Conservation (phyloP, 1,139 yeast species). For the Scheffersomyces insectosa region DNA sequence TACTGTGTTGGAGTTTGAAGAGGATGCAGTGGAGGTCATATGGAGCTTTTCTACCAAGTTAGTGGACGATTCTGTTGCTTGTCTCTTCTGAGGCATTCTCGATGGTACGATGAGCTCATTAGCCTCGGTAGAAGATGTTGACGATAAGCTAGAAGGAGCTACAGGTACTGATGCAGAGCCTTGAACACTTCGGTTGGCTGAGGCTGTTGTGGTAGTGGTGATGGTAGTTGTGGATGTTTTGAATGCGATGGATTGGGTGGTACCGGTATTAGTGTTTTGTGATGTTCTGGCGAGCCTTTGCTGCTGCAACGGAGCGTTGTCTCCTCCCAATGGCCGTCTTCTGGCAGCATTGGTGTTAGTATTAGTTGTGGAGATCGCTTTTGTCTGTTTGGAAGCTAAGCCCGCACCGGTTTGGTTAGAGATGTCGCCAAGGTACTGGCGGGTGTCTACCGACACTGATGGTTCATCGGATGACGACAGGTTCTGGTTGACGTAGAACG, state of each 20-base stretch:
- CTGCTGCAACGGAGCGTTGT: constrained; percentile 31
- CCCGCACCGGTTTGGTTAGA: constrained; percentile 37
- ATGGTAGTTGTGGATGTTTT: constrained; percentile 4
- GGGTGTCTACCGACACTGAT: constrained; percentile 11
- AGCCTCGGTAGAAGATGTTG: constrained; percentile 6
- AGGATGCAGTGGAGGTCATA: constrained; percentile 7
- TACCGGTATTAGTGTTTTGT: not conserved
- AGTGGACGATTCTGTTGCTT: constrained; percentile 56
- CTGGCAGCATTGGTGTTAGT: constrained; percentile 11
- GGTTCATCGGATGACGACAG: constrained; percentile 9
- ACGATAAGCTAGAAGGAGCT: constrained; percentile 8
- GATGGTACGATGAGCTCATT: constrained; percentile 28
- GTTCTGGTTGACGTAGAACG: constrained; percentile 1
- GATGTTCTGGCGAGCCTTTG: constrained; percentile 9
- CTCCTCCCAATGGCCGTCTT: constrained; percentile 40
- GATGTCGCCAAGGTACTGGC: constrained; percentile 43
- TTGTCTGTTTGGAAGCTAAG: constrained; percentile 10
- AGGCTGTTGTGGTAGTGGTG: constrained; percentile 5
- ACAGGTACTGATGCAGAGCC: not conserved
- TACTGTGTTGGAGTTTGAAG: constrained; percentile 17
- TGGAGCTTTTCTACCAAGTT: constrained; percentile 48
- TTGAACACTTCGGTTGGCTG: not conserved
- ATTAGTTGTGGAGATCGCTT: constrained; percentile 4
- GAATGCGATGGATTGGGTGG: constrained; percentile 2
- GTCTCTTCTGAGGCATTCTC: constrained; percentile 56